Evolutionary conservation across 1,284 basidiomycete genomes (phyloP), one percentile per base, ranked within the genome.

Genomic region (Lentinula novae-zelandiae): DNA sequence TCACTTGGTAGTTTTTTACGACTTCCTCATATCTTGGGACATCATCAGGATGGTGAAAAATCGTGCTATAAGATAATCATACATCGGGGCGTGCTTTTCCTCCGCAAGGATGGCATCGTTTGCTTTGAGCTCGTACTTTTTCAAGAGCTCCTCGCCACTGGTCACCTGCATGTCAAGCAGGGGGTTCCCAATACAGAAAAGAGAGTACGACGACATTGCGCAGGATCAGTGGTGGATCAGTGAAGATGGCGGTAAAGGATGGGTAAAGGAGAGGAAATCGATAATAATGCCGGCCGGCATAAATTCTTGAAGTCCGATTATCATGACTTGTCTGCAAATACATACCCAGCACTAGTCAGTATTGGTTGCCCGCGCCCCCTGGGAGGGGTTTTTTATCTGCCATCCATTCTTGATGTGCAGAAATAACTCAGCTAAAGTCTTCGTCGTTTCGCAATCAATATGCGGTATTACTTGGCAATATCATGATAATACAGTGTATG

Each of bases 21-120:
- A 98, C 78, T 70, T 98, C 93, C 34, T 93, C 89, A 77, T 94
- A 94, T 73, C 89, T 38, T 92, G 5, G 9, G 15, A 42, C 6
- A 13, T 12, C 13, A 15, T n/a, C 10, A 38, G 5, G 31, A 50
- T 15, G 12, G 7, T 8, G 1, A 13, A 33, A 31, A 10, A 33
- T 33, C 12, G 4, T 38, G n/a, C 42, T n/a, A 46, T 0, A 2
- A 53, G 58, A 51, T 2, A 27, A 6, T 27, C 12, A 70, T 70
- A 95, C 93, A 97, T 88, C 46, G 87, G 81, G 64, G 82, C 78
- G 70, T 98, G 96, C 78, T 95, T 92, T 62, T 90, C 89, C 68
- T 91, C 92, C 27, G 95, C 97, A 62, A 98, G 86, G 73, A 98
- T 96, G 60, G 97, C 96, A 74, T 99, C 95, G 82, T 99, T 98